A percentile compares a stretch with the other conserved stretches of the same genome.
Conservation (phyloP, 176 grass and related monocot genomes). For the Carex parvula region DNA sequence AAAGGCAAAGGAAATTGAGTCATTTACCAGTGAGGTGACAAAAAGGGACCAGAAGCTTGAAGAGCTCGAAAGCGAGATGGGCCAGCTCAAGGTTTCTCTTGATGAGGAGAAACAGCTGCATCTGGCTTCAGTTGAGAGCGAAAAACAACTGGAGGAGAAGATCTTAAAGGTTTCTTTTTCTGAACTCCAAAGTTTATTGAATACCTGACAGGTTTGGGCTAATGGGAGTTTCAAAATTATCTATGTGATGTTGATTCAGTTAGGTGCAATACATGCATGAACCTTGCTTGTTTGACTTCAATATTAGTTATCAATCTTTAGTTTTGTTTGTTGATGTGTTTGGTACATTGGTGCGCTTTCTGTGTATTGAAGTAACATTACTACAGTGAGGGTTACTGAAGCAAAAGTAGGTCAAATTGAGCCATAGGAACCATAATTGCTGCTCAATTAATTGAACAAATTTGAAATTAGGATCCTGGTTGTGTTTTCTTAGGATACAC, state of each 20-base stretch:
- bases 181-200: neutral
- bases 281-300: neutral
- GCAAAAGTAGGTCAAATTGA: neutral
- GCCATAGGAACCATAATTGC: neutral
- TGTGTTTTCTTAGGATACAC: neutral
- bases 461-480: neutral
- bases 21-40: constrained; percentile 55
- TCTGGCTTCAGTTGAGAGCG: constrained; percentile 52
- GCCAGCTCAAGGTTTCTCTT: constrained; percentile 39
- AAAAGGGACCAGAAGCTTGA: constrained; percentile 61
- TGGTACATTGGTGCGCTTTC: too few species aligned
- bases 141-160: constrained; percentile 69
- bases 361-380: neutral
- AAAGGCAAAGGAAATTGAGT: constrained; percentile 56
- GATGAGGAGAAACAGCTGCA: constrained; percentile 81
- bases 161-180: constrained; percentile 59
- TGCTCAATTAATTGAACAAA: neutral
- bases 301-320: neutral
- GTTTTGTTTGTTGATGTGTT: neutral
- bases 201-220: neutral
- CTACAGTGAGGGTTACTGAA: neutral
- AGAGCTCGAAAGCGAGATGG: constrained; percentile 64
- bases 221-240: neutral
- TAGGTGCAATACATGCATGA: neutral
- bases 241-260: neutral